Conservation (phyloP, 1,284 basidiomycete genomes). For the Quambalaria eucalypti region DNA sequence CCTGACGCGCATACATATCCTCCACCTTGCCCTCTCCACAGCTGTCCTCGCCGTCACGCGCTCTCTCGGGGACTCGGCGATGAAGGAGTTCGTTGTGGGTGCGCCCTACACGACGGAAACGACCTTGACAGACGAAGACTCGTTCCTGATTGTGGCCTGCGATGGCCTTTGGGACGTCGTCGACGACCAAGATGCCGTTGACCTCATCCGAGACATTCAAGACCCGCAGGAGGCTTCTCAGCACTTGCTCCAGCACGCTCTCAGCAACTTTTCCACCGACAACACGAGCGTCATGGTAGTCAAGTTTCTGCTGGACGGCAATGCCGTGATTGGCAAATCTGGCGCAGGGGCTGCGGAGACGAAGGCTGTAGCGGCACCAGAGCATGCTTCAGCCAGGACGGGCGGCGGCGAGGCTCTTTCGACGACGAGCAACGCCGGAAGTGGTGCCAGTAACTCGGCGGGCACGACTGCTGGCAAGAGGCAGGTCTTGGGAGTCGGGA, state of each 20-base stretch:
- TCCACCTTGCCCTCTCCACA: background rate
- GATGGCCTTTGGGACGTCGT: slow-evolving; percentile 98
- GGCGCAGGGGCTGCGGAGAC: background rate
- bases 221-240: slow-evolving; percentile 78
- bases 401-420: no score
- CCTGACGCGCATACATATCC: background rate
- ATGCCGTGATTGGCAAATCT: background rate
- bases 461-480: no score
- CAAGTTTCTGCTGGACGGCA: slow-evolving; percentile 16
- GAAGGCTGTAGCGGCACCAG: no score
- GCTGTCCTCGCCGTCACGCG: slow-evolving; percentile 85
- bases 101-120: slow-evolving; percentile 97
- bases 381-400: no score
- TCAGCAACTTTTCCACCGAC: slow-evolving; percentile 78
- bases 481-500: no score
- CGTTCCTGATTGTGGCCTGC: slow-evolving; percentile 90
- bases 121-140: slow-evolving; percentile 76
- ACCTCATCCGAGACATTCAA: slow-evolving; percentile 64
- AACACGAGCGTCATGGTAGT: slow-evolving; percentile 54
- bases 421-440: no score
- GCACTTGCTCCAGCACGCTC: slow-evolving; percentile 72
- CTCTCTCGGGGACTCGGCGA: slow-evolving; percentile 88
- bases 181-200: slow-evolving; percentile 82
- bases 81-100: slow-evolving; percentile 99
- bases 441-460: no score